phyloP scores from a whole-genome alignment of 495 filamentous ascomycete genomes.

The Penicillium diatomitis region DNA sequence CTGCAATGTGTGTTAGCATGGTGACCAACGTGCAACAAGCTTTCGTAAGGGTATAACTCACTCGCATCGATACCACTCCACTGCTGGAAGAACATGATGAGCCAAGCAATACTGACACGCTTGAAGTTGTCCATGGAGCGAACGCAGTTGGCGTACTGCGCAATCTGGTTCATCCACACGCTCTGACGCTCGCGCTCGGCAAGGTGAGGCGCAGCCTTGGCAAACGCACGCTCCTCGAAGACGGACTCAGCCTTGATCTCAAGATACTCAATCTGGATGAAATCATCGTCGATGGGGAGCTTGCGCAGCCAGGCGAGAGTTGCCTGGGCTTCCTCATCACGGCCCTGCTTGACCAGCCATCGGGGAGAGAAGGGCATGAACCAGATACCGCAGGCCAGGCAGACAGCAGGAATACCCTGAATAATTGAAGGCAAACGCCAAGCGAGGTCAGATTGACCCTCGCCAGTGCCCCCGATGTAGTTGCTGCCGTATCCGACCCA shows the following conservation, averaged over 20 bases:
- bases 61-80: conserved; percentile 35
- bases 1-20: background rate
- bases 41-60: conserved; percentile 4
- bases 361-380: conserved; percentile 38
- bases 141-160: conserved; percentile 28
- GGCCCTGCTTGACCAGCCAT: conserved; percentile 40
- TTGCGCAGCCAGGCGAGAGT: conserved; percentile 41
- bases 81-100: conserved; percentile 38
- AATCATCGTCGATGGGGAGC: conserved; percentile 22
- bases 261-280: conserved; percentile 36
- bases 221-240: conserved; percentile 33
- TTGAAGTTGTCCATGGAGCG: conserved; percentile 33
- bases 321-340: conserved; percentile 40
- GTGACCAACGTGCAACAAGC: too few relatives aligned
- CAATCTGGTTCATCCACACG: conserved; percentile 26
- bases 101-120: conserved; percentile 28
- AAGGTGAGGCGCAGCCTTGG: conserved; percentile 27
- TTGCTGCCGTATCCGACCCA: conserved; percentile 59
- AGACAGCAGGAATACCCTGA: conserved; percentile 35
- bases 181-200: conserved; percentile 20
- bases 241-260: conserved; percentile 35
- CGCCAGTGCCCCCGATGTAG: conserved; percentile 31
- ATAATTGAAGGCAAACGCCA: conserved; percentile 44
- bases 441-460: conserved; percentile 26
- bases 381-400: conserved; percentile 36